These are phyloP conservation scores for Trichosporon sp. DNA, from an alignment of 1,284 basidiomycete genomes.

Conservation along the genomic window DNA sequence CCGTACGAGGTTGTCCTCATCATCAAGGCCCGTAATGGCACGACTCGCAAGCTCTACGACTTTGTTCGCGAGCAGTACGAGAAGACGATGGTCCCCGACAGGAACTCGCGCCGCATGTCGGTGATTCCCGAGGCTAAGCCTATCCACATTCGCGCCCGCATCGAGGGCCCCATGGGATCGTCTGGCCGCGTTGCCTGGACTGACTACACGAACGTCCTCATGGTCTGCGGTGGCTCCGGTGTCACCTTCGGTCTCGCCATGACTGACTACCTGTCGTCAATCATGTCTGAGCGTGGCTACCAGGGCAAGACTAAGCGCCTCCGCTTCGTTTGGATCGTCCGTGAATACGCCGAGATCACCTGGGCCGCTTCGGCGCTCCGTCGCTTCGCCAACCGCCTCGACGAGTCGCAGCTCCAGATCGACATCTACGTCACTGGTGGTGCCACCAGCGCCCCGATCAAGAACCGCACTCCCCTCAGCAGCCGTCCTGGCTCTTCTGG, in stretches of 20 bases:
- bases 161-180: constrained; percentile 77
- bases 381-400: constrained; percentile 60
- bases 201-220: constrained; percentile 60
- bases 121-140: constrained; percentile 22
- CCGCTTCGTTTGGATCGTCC: constrained; percentile 76
- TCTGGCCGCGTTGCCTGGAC: constrained; percentile 63
- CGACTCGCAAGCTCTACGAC: constrained; percentile 69
- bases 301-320: constrained; percentile 58
- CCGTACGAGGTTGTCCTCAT: constrained; percentile 65
- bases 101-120: background rate
- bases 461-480: background rate
- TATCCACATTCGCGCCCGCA: constrained; percentile 58
- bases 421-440: constrained; percentile 74
- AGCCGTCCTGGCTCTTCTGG: background rate
- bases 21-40: constrained; percentile 69
- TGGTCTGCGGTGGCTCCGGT: constrained; percentile 75
- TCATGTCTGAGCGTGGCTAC: constrained; percentile 47
- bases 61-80: constrained; percentile 37
- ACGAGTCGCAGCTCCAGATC: constrained; percentile 60
- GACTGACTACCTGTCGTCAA: constrained; percentile 65
- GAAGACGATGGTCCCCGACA: background rate
- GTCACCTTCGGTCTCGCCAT: constrained; percentile 71
- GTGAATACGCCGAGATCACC: constrained; percentile 75
- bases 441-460: background rate
- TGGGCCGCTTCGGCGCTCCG: constrained; percentile 72